Evolutionary conservation across 2,329 filamentous ascomycete species (phyloP).

Genomic region (Aspergillus ochraceoroseus): DNA sequence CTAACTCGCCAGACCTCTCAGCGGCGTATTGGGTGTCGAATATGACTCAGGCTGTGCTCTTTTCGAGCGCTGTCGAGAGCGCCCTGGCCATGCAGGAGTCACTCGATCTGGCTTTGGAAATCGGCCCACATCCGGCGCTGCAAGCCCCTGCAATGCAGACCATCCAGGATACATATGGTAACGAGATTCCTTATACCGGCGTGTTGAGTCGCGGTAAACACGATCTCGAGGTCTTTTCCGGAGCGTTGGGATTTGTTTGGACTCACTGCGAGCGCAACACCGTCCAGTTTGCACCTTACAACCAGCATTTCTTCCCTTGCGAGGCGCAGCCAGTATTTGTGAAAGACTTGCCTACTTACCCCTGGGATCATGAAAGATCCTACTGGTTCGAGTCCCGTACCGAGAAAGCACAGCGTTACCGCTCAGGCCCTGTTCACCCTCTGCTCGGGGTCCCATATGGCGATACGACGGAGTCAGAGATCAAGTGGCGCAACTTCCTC

Average conservation of each 20-base stretch:
- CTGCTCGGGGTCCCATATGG: slow-evolving; percentile 16
- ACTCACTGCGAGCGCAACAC: neutral
- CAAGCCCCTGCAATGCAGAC: slow-evolving; percentile 7
- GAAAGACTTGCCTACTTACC: slow-evolving; percentile 36
- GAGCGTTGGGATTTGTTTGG: neutral
- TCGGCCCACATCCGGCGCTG: slow-evolving; percentile 12
- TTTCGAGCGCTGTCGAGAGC: slow-evolving; percentile 8
- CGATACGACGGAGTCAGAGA: slow-evolving; percentile 17
- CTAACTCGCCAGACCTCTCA: neutral
- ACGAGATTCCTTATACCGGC: slow-evolving; percentile 4
- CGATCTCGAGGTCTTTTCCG: neutral
- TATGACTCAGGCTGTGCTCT: no score
- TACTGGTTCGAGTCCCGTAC: slow-evolving; percentile 36
- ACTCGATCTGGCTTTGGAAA: slow-evolving; percentile 6
- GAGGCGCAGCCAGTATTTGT: neutral
- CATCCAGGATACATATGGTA: neutral
- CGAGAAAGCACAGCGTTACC: slow-evolving; percentile 15
- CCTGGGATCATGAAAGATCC: slow-evolving; percentile 34
- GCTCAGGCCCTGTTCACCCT: slow-evolving; percentile 14
- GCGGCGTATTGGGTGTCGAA: slow-evolving; percentile 5
- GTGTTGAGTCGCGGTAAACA: slow-evolving; percentile 5
- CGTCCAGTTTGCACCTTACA: neutral
- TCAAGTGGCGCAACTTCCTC: slow-evolving; percentile 44
- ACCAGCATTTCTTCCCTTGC: neutral
- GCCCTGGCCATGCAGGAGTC: slow-evolving; percentile 7